Evolutionary conservation across 495 filamentous ascomycete species (phyloP).

Genomic region (Hypoxylon fragiforme): DNA sequence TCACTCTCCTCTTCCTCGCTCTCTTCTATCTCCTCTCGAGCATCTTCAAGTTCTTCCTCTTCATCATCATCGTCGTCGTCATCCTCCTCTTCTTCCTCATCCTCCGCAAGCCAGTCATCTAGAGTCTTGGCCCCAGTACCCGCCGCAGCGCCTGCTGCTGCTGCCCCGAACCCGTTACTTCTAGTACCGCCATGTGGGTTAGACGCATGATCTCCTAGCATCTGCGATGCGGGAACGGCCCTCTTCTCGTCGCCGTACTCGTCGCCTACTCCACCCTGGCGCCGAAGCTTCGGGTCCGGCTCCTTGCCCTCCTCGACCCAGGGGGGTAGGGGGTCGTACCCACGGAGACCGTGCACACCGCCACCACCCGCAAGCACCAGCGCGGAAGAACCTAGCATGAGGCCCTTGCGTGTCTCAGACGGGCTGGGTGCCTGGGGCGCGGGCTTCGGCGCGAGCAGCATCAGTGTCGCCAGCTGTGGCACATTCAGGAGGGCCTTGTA

Average conservation of each 20-base stretch:
- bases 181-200: slow-evolving; percentile 37
- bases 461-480: slow-evolving; percentile 84
- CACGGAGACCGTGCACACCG: slow-evolving; percentile 67
- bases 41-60: slow-evolving; percentile 36
- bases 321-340: slow-evolving; percentile 76
- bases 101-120: slow-evolving; percentile 86
- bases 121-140: slow-evolving; percentile 67
- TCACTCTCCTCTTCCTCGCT: slow-evolving; percentile 54
- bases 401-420: slow-evolving; percentile 73
- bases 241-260: slow-evolving; percentile 47
- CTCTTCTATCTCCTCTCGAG: slow-evolving; percentile 45
- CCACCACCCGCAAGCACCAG: slow-evolving; percentile 79
- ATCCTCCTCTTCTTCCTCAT: slow-evolving; percentile 50
- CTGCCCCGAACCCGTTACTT: slow-evolving; percentile 56
- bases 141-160: slow-evolving; percentile 43
- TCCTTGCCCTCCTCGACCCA: slow-evolving; percentile 84
- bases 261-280: slow-evolving; percentile 40
- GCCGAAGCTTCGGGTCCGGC: slow-evolving; percentile 74
- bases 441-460: slow-evolving; percentile 91
- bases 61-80: slow-evolving; percentile 19
- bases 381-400: slow-evolving; percentile 79
- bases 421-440: slow-evolving; percentile 86
- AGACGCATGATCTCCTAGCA: slow-evolving; percentile 61
- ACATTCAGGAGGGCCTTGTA: slow-evolving; percentile 81
- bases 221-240: slow-evolving; percentile 63